A percentile compares a stretch with the other conserved stretches of the same genome.
Evolutionary conservation across 1,139 yeast genomes (phyloP).

Genomic region (Candida sp.): DNA sequence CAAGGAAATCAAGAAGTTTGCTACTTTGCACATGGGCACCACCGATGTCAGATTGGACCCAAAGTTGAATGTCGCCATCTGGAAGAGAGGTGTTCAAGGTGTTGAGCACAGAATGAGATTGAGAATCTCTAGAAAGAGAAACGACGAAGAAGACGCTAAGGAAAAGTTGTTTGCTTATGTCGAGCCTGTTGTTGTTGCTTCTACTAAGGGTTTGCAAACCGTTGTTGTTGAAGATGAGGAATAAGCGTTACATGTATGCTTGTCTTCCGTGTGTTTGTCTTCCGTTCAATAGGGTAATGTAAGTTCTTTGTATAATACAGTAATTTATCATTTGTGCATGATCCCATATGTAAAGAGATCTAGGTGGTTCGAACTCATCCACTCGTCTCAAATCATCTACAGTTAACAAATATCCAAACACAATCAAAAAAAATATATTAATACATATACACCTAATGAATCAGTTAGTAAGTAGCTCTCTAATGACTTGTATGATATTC

Average conservation of each 20-base stretch:
- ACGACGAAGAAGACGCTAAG: constrained; percentile 99
- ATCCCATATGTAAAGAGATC: not conserved
- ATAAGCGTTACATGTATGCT: constrained; percentile 6
- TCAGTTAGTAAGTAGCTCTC: not conserved
- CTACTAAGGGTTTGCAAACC: constrained; percentile 98
- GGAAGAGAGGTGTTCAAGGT: constrained; percentile 99
- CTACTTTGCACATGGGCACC: constrained; percentile 99
- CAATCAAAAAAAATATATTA: not conserved
- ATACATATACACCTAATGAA: not conserved
- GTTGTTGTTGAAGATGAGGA: constrained; percentile 86
- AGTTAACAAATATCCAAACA: not conserved
- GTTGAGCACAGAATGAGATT: constrained; percentile 98
- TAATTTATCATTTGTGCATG: not conserved
- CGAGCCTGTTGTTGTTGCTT: constrained; percentile 95
- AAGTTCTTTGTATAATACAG: constrained; percentile 1
- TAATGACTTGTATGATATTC: not conserved
- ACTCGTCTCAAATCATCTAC: too few species aligned
- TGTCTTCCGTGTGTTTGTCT: not conserved
- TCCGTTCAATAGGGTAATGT: not conserved
- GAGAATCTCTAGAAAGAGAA: constrained; percentile 99
- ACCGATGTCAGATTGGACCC: constrained; percentile 99
- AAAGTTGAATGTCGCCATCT: constrained; percentile 96
- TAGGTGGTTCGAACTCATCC: not conserved
- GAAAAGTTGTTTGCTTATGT: constrained; percentile 98
- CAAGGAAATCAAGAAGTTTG: constrained; percentile 99